A percentile compares a stretch with the other conserved stretches of the same genome.
phyloP scores from a whole-genome alignment of 371 early-diverging fungal species.

The Mortierella polycephala region DNA sequence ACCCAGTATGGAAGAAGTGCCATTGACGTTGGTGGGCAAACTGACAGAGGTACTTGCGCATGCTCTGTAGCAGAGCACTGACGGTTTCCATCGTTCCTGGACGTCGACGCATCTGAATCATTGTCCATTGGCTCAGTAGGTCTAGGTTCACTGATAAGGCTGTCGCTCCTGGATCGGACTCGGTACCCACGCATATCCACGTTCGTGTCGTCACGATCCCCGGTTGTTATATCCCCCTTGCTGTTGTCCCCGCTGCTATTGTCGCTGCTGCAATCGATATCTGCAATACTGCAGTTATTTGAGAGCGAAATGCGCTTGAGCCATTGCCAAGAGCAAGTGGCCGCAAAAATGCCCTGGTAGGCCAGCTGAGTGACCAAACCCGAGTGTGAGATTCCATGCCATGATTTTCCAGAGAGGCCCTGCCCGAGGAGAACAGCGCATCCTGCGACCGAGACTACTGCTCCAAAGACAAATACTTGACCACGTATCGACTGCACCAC shows the following conservation, averaged over 20 bases:
- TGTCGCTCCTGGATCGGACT: constrained; percentile 1
- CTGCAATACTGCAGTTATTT: neutral
- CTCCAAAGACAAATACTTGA: constrained; percentile 38
- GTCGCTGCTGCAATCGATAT: constrained; percentile 3
- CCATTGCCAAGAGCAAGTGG: constrained; percentile 48
- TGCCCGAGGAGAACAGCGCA: constrained; percentile 34
- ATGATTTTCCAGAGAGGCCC: constrained; percentile 2
- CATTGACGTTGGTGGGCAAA: neutral
- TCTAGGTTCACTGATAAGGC: constrained; percentile 1
- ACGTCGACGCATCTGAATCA: constrained; percentile 2
- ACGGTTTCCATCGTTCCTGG: neutral
- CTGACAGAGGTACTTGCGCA: neutral
- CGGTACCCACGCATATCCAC: too few species aligned
- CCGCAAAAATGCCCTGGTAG: constrained; percentile 45
- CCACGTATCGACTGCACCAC: constrained; percentile 24
- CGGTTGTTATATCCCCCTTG: too few species aligned
- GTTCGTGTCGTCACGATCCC: too few species aligned
- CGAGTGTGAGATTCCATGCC: constrained; percentile 10
- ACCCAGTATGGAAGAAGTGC: constrained; percentile 24
- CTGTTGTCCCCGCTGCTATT: too few species aligned
- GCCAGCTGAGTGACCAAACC: constrained; percentile 21
- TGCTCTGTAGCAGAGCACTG: too few species aligned
- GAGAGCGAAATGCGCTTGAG: constrained; percentile 13
- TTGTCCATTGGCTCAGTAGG: constrained; percentile 10
- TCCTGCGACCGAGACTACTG: constrained; percentile 29